phyloP scores from a whole-genome alignment of 2,329 filamentous ascomycete genomes.

The Exophiala sp. region DNA sequence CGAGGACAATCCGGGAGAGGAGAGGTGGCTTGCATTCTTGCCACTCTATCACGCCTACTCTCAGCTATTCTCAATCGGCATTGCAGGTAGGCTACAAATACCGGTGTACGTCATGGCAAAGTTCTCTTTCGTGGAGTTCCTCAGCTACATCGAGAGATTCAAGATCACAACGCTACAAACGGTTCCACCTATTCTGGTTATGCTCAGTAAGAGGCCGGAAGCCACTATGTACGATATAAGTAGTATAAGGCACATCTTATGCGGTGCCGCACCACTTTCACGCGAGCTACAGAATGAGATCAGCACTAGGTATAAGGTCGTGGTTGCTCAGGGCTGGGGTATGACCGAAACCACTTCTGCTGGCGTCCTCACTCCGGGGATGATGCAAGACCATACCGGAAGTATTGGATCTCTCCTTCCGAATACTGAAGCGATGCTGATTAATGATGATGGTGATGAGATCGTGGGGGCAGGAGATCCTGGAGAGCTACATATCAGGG shows the following conservation, averaged over 20 bases:
- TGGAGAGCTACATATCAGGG: conserved; percentile 58
- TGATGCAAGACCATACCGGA: conserved; percentile 43
- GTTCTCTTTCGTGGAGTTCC: conserved; percentile 56
- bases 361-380: conserved; percentile 43
- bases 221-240: conserved; percentile 55
- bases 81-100: conserved; percentile 59
- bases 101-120: conserved; percentile 60
- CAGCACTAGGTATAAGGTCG: conserved; percentile 47
- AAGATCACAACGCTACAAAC: conserved; percentile 54
- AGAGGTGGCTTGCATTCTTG: conserved; percentile 44
- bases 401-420: conserved; percentile 47
- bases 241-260: conserved; percentile 50
- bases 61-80: conserved; percentile 49
- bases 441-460: conserved; percentile 66
- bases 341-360: conserved; percentile 69
- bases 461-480: conserved; percentile 61
- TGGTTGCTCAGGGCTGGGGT: conserved; percentile 50
- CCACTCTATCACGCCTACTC: conserved; percentile 46
- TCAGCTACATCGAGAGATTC: conserved; percentile 50
- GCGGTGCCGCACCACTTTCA: conserved; percentile 57
- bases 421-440: conserved; percentile 49
- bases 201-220: conserved; percentile 54
- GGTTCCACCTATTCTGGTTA: conserved; percentile 59
- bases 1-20: conserved; percentile 47
- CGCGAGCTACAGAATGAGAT: conserved; percentile 53